These are phyloP conservation scores for Dianthus caryophyllus DNA, from an alignment of 148 eudicot genomes.

Conservation along the genomic window DNA sequence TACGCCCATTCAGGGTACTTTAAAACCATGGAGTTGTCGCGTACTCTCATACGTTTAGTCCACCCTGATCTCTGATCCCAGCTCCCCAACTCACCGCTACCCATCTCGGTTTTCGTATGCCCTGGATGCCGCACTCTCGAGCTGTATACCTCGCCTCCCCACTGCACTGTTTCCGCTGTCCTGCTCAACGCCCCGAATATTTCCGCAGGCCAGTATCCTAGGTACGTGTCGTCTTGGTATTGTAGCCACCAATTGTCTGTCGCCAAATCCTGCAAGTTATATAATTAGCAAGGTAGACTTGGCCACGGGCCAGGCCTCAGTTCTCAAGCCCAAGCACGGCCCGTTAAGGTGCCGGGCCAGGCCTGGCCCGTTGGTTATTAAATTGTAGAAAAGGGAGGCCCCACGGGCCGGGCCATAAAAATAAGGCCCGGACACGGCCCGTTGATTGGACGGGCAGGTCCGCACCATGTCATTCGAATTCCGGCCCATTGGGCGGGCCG, in stretches of 20 bases:
- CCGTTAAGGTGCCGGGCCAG: too few relatives aligned
- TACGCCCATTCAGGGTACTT: slow-evolving; percentile 21
- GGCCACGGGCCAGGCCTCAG: too few relatives aligned
- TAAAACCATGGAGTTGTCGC: slow-evolving; percentile 22
- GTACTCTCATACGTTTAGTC: slow-evolving; percentile 24
- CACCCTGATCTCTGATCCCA: slow-evolving; percentile 16
- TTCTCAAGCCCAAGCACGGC: too few relatives aligned
- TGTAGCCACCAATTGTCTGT: slow-evolving; percentile 27
- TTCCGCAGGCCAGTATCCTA: slow-evolving; percentile 31
- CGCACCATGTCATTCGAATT: too few relatives aligned
- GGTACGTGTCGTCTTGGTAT: slow-evolving; percentile 16
- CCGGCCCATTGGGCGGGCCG: too few relatives aligned
- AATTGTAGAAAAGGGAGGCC: too few relatives aligned
- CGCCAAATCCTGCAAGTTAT: slow-evolving; percentile 19
- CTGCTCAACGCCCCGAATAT: slow-evolving; percentile 8
- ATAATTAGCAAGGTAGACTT: too few relatives aligned
- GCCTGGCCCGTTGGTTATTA: too few relatives aligned
- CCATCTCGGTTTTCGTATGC: slow-evolving; percentile 30
- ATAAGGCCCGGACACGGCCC: too few relatives aligned
- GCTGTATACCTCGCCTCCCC: slow-evolving; percentile 32
- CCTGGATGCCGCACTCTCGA: slow-evolving; percentile 23
- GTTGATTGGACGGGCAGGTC: too few relatives aligned
- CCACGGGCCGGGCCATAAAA: too few relatives aligned
- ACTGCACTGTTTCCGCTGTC: slow-evolving; percentile 28
- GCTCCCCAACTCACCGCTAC: slow-evolving; percentile 6